Evolutionary conservation across 768 basidiomycete genomes (phyloP), one percentile per base, ranked within the genome.

Genomic region (Mycena leptocephala): DNA sequence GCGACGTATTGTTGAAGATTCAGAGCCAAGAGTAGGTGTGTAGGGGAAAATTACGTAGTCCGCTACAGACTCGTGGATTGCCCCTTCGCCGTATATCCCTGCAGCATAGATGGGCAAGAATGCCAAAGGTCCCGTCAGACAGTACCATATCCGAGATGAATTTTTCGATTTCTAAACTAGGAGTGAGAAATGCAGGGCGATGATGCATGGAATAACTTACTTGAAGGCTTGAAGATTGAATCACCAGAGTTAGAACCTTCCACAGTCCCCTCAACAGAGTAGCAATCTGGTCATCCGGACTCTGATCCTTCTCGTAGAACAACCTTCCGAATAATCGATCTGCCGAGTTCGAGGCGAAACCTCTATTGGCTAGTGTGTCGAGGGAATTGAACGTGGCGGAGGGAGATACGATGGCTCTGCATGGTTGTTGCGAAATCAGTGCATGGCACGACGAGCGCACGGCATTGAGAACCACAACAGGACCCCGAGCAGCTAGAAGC

Each of bases 381-480:
- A 67, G 3, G 18, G 68, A 77, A 66, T n/a, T 69, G 61, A 41
- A 79, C 32, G 7, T 46, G 62, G 22, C 32, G 33, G 14, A 28
- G 24, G 7, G 63, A 58, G 39, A 48, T 26, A 22, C 78, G 18
- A n/a, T n/a, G n/a, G n/a, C n/a, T n/a, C n/a, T n/a, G n/a, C n/a
- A n/a, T n/a, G n/a, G n/a, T n/a, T n/a, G n/a, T n/a, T n/a, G n/a
- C n/a, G n/a, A n/a, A 58, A 80, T 77, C 3, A 81, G 32, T 8
- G 80, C 80, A 74, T 81, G 80, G 66, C 74, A 79, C 9, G 76
- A 70, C 28, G 64, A 64, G 8, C 32, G 24, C 30, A 58, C 63
- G 56, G 78, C 66, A 56, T 78, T 82, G 30, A 82, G 61, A 41
- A 83, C 39, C 30, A 81, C 77, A 22, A 81, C 77, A 16, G 76